These are phyloP conservation scores for Heliosperma pusillum DNA, from an alignment of 148 eudicot species.

Conservation along the genomic window DNA sequence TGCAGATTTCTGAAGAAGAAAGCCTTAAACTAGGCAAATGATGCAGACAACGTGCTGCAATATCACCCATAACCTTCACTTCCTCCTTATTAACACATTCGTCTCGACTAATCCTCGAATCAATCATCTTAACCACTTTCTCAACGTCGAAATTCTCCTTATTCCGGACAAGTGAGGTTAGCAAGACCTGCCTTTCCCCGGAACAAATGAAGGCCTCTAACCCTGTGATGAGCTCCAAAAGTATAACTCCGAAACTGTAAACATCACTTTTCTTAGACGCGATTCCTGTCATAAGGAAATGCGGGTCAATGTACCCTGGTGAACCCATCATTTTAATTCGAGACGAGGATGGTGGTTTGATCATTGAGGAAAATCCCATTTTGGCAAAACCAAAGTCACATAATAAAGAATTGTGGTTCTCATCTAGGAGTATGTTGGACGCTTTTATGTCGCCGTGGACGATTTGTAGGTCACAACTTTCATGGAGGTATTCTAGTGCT, in stretches of 20 bases:
- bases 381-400: conserved; percentile 83
- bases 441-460: conserved; percentile 88
- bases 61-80: conserved; percentile 35
- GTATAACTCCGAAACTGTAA: conserved; percentile 65
- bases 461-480: conserved; percentile 49
- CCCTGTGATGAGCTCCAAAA: conserved; percentile 76
- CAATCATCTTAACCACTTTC: conserved; percentile 47
- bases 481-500: conserved; percentile 66
- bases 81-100: conserved; percentile 37
- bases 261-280: conserved; percentile 77
- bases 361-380: conserved; percentile 53
- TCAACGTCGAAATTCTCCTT: conserved; percentile 31
- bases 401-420: conserved; percentile 43
- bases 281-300: conserved; percentile 66
- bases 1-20: conserved; percentile 47
- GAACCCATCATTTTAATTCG: conserved; percentile 60
- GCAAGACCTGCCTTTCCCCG: conserved; percentile 33
- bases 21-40: conserved; percentile 64
- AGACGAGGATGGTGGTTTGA: conserved; percentile 38
- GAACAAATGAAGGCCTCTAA: conserved; percentile 46
- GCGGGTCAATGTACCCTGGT: conserved; percentile 83
- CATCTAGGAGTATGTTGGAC: conserved; percentile 68
- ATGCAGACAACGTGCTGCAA: conserved; percentile 46
- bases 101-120: conserved; percentile 28
- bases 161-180: conserved; percentile 38